These are phyloP conservation scores for Cucurbita argyrosperma DNA, from an alignment of 306 rosid genomes.

Conservation along the genomic window DNA sequence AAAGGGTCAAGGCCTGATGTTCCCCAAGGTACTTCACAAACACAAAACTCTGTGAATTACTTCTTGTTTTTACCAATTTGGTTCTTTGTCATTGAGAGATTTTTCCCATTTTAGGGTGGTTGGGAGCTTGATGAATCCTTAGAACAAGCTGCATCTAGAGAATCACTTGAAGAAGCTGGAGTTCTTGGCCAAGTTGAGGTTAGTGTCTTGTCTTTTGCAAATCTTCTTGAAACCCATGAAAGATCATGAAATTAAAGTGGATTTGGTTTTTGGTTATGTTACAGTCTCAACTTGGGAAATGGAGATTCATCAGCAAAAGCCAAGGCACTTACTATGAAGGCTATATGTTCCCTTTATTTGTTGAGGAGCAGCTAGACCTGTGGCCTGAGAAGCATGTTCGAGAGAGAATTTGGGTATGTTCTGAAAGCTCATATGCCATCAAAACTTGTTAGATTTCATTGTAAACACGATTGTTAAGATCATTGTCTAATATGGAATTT, in stretches of 20 bases:
- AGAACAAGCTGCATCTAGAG: slow-evolving; percentile 86
- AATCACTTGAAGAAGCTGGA: slow-evolving; percentile 93
- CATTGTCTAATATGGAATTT: background rate
- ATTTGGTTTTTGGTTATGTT: background rate
- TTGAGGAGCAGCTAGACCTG: slow-evolving; percentile 68
- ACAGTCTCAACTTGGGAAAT: slow-evolving; percentile 75
- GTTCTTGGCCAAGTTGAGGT: slow-evolving; percentile 81
- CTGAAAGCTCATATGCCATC: background rate
- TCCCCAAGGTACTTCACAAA: slow-evolving; percentile 52
- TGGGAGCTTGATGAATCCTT: slow-evolving; percentile 96
- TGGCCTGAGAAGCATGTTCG: slow-evolving; percentile 86
- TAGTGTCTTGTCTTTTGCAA: background rate
- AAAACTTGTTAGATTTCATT: background rate
- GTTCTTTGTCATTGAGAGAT: background rate
- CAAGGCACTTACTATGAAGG: slow-evolving; percentile 78
- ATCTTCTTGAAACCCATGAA: background rate
- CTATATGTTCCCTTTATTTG: slow-evolving; percentile 79
- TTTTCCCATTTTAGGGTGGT: slow-evolving; percentile 43
- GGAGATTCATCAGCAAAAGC: slow-evolving; percentile 89
- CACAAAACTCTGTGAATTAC: background rate
- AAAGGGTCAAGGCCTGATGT: slow-evolving; percentile 62
- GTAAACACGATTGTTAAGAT: background rate
- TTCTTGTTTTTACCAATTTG: background rate
- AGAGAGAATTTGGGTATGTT: slow-evolving; percentile 66
- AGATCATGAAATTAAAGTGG: background rate